Percentiles rank a stretch among this genome's conserved stretches.
These are phyloP conservation scores for Flaveria ramosissima DNA, from an alignment of 129 eudicot species.

Conservation along the genomic window DNA sequence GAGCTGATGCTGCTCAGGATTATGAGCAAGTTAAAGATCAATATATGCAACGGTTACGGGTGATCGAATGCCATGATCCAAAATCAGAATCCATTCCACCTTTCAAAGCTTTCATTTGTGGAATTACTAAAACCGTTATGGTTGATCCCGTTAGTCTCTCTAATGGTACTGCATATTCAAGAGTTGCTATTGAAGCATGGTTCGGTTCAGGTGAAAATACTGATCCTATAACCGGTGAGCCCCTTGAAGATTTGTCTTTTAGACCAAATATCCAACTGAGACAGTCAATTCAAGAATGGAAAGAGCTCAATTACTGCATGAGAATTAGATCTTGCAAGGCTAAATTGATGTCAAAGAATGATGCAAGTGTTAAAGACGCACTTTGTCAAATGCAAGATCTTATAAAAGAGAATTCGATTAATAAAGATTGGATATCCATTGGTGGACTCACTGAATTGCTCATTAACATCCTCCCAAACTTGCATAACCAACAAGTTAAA, in stretches of 20 bases:
- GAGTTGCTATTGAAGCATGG: conserved; percentile 57
- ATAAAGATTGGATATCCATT: conserved; percentile 62
- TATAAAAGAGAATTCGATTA: conserved; percentile 51
- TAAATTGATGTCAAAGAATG: conserved; percentile 36
- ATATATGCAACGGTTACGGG: conserved; percentile 49
- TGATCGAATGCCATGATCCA: conserved; percentile 47
- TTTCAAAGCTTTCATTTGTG: conserved; percentile 57
- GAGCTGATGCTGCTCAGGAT: conserved; percentile 72
- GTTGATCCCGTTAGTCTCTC: conserved; percentile 69
- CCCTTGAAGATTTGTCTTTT: conserved; percentile 55
- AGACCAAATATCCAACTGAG: conserved; percentile 60
- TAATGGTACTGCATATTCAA: conserved; percentile 61
- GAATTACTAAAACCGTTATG: conserved; percentile 55
- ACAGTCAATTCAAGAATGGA: conserved; percentile 74
- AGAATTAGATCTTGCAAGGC: conserved; percentile 52
- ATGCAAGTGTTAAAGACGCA: conserved; percentile 42
- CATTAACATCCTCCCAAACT: conserved; percentile 40
- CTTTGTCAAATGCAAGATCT: conserved; percentile 53
- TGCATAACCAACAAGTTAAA: conserved; percentile 35
- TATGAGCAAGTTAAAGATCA: conserved; percentile 54
- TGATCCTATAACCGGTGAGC: conserved; percentile 58
- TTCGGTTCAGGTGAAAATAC: conserved; percentile 53
- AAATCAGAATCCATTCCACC: conserved; percentile 52
- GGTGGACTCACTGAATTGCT: conserved; percentile 56
- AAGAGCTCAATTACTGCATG: conserved; percentile 57